Percentiles rank a stretch among this genome's conserved stretches.
Evolutionary conservation across 805 yeast species (phyloP).

Genomic region (Helenozyma rhizophorensis): DNA sequence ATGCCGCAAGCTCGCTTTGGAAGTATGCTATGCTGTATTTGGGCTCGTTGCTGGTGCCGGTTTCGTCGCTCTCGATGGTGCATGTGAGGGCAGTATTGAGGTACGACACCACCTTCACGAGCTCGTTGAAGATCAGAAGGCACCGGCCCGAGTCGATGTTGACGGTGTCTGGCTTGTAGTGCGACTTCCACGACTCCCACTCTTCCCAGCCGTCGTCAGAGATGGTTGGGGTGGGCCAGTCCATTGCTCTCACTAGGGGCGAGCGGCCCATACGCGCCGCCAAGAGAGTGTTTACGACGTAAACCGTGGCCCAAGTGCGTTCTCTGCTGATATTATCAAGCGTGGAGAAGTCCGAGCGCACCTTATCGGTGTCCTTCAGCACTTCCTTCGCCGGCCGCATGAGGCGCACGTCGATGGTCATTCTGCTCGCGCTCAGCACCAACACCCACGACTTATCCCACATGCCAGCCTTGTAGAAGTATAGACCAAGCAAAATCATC

Average conservation of each 20-base stretch:
- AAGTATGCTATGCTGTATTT: conserved; percentile 8
- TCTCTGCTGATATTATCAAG: conserved; percentile 16
- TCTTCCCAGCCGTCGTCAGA: conserved; percentile 24
- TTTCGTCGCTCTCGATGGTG: conserved; percentile 12
- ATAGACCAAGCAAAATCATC: conserved; percentile 17
- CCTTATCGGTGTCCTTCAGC: neutral
- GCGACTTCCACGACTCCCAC: conserved; percentile 21
- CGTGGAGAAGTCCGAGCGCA: conserved; percentile 2
- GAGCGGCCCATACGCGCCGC: conserved; percentile 22
- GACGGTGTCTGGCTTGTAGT: conserved; percentile 4
- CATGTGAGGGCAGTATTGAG: conserved; percentile 21
- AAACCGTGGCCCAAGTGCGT: conserved; percentile 23
- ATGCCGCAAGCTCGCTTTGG: conserved; percentile 7
- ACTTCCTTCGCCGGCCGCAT: conserved; percentile 9
- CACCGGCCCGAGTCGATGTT: conserved; percentile 18
- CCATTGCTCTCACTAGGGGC: conserved; percentile 19
- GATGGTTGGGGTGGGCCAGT: conserved; percentile 21
- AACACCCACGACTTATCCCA: conserved; percentile 24
- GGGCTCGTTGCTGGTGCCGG: neutral
- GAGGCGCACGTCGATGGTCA: conserved; percentile 22
- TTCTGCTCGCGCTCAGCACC: conserved; percentile 18
- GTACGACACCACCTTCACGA: conserved; percentile 13
- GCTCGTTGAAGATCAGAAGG: conserved; percentile 17
- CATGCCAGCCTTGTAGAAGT: conserved; percentile 18
- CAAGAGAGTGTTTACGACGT: conserved; percentile 18